Evolutionary conservation across 2,329 filamentous ascomycete species (phyloP), one percentile per base, ranked within the genome.

Genomic region (Harringtonia lauricola): DNA sequence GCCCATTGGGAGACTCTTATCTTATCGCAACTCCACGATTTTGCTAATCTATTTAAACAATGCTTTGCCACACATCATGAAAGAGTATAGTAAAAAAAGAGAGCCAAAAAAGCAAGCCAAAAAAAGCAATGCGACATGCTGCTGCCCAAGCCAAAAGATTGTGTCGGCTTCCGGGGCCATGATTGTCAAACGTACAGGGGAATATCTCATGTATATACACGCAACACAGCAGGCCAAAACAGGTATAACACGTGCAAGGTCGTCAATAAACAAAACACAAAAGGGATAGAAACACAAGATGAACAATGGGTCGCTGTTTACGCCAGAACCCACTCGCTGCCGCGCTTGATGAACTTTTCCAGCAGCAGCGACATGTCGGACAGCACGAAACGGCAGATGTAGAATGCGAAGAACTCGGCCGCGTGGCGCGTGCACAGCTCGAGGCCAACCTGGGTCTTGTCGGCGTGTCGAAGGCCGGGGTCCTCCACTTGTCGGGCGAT

Each of bases 321-420:
- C 8, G 55, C 52, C 17, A 70, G 54, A 46, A 95, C 88, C 90
- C 90, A 98, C 70, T 98, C 90, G 55, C 83, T 94, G 21, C 90
- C 89, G 52, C 89, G 79, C 71, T 98, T 98, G 60, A 98, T 82
- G 57, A 92, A 96, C 61, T 96, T 98, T 62, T 98, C 92, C 53
- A 98, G 70, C 67, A 98, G 71, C 58, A 92, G 62, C 33, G 80
- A 75, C 48, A 98, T 66, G 61, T 98, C 92, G 4, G 80, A 72
- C 48, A 98, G 68, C n/a, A 89, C 88, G 59, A 98, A 98, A 17
- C 92, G 83, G 63, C 90, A 95, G 24, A 98, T 75, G 60, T 92
- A 96, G 63, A 98, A 95, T 15, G 83, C 89, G 60, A 98, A 98
- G 64, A 98, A 98, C 63, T 98, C 92, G 29, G 90, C 86, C 8